These are phyloP conservation scores for Fusarium verticillioides DNA, from an alignment of 2,329 filamentous ascomycete genomes.

Conservation along the genomic window DNA sequence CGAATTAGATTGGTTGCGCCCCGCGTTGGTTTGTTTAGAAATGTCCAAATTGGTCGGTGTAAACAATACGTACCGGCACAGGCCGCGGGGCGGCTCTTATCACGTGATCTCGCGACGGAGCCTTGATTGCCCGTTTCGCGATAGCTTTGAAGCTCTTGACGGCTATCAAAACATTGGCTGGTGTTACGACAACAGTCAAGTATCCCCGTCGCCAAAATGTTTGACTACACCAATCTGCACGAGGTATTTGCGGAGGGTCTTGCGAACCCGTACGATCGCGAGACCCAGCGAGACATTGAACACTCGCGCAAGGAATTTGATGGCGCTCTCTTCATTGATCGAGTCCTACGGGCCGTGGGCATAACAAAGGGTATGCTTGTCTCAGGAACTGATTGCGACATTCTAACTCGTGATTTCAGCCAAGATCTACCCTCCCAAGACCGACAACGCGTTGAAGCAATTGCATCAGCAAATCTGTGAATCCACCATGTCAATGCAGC, in stretches of 20 bases:
- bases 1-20: slow-evolving; percentile 46
- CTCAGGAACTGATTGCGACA: rapidly evolving
- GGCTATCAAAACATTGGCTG: slow-evolving; percentile 12
- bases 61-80: slow-evolving; percentile 49
- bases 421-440: slow-evolving; percentile 79
- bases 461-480: slow-evolving; percentile 77
- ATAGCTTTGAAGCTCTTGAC: slow-evolving; percentile 35
- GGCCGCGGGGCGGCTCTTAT: not conserved
- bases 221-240: slow-evolving; percentile 74
- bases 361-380: slow-evolving; percentile 71
- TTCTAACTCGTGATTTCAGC: slow-evolving; percentile 50
- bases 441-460: slow-evolving; percentile 72
- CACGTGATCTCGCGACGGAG: slow-evolving; percentile 43
- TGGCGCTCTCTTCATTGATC: slow-evolving; percentile 81
- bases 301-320: slow-evolving; percentile 73
- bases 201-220: slow-evolving; percentile 55
- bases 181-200: not conserved
- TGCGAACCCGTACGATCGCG: slow-evolving; percentile 71
- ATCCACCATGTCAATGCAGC: slow-evolving; percentile 72
- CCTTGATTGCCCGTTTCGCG: slow-evolving; percentile 31
- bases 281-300: slow-evolving; percentile 71
- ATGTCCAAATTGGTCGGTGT: slow-evolving; percentile 52
- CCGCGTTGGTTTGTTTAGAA: slow-evolving; percentile 55
- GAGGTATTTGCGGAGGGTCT: slow-evolving; percentile 72
- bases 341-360: slow-evolving; percentile 75